phyloP scores from a whole-genome alignment of 345 rosid genomes.

The Lumnitzera racemosa region DNA sequence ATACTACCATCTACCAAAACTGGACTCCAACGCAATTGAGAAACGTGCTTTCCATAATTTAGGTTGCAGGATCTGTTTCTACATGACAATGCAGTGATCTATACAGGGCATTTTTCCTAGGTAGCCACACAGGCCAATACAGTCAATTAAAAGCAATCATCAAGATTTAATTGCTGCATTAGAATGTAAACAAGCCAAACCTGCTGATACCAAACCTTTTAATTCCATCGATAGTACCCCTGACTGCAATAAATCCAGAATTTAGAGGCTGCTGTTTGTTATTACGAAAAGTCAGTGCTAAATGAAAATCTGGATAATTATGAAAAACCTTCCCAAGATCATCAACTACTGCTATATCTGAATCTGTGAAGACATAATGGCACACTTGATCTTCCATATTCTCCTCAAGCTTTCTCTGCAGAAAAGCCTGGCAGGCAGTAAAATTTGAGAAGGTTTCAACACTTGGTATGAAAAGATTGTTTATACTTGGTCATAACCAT shows the following conservation, averaged over 20 bases:
- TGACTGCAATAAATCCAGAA: conserved; percentile 88
- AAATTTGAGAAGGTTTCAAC: no score
- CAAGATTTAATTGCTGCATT: no score
- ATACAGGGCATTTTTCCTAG: no score
- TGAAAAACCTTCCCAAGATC: conserved; percentile 57
- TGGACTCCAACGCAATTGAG: no score
- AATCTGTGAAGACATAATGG: conserved; percentile 82
- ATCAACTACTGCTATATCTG: conserved; percentile 77
- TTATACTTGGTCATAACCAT: no score
- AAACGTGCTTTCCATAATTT: background rate
- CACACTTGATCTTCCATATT: conserved; percentile 22
- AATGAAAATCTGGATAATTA: conserved; percentile 48
- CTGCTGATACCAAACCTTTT: conserved; percentile 34
- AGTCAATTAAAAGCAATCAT: no score
- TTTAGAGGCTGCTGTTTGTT: conserved; percentile 91
- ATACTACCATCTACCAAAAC: no score
- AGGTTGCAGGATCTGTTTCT: no score
- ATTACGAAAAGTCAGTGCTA: conserved; percentile 90
- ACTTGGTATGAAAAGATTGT: no score
- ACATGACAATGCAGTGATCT: no score
- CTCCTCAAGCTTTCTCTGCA: conserved; percentile 50
- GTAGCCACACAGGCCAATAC: no score
- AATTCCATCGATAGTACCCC: conserved; percentile 78
- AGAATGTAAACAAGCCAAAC: background rate
- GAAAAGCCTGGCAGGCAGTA: conserved; percentile 46